Evolutionary conservation across 768 basidiomycete genomes (phyloP).

Genomic region (Terana coerulea): DNA sequence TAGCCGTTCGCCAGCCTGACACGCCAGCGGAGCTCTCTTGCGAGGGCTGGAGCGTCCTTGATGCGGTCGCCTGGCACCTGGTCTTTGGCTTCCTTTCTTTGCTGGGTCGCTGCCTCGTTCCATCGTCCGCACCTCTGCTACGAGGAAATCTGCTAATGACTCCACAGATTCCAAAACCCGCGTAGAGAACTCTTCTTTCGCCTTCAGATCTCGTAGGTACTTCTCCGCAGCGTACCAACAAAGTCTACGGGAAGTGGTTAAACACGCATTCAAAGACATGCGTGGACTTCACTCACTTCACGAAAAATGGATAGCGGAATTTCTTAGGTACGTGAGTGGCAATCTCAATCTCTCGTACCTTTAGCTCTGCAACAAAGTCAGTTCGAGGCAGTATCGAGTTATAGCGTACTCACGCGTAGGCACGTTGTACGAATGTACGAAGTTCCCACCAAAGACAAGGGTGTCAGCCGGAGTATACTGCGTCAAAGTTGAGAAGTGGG

Average conservation of each 20-base stretch:
- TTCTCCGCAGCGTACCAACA: slow-evolving; percentile 91
- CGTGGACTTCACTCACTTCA: slow-evolving; percentile 17
- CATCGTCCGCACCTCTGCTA: slow-evolving; percentile 68
- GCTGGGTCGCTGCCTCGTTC: slow-evolving; percentile 68
- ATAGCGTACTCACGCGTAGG: slow-evolving; percentile 61
- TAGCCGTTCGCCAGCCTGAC: slow-evolving; percentile 57
- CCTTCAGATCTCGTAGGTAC: slow-evolving; percentile 68
- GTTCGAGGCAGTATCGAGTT: neutral
- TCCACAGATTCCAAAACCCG: slow-evolving; percentile 72
- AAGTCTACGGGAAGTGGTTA: slow-evolving; percentile 42
- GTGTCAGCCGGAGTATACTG: slow-evolving; percentile 91
- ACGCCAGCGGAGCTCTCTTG: slow-evolving; percentile 85
- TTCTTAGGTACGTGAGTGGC: slow-evolving; percentile 84
- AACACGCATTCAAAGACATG: neutral
- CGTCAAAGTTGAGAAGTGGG: neutral
- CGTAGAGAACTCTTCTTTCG: slow-evolving; percentile 43
- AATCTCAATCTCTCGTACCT: slow-evolving; percentile 88
- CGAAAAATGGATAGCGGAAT: slow-evolving; percentile 26
- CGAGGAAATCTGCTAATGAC: slow-evolving; percentile 72
- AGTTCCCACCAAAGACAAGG: slow-evolving; percentile 96
- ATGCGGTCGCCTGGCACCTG: slow-evolving; percentile 78
- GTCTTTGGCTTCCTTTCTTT: slow-evolving; percentile 76
- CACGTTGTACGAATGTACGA: slow-evolving; percentile 90
- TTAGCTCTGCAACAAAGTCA: slow-evolving; percentile 57
- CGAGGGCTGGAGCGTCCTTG: slow-evolving; percentile 77